Evolutionary conservation across 495 filamentous ascomycete species (phyloP), one percentile per base, ranked within the genome.

Genomic region (Hamigera avellanea): DNA sequence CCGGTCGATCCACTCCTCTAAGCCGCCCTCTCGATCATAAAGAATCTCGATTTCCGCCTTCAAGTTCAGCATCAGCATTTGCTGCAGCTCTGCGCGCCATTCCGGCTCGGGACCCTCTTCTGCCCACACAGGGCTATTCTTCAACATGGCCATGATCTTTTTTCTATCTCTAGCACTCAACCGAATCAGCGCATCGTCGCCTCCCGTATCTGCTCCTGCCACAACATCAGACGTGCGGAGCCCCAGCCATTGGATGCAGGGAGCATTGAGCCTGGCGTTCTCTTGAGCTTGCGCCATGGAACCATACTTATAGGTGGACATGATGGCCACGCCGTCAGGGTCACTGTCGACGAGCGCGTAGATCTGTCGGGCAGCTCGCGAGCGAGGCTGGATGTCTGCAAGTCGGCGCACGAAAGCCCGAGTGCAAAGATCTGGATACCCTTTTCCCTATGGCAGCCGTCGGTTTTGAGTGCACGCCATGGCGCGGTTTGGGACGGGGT

Each of bases 11-110:
- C 85, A 88, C 1, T 49, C 37, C 12, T 73, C 70, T 25, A 91
- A 51, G 10, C 77, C 70, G 6, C 58, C 63, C 0, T 69, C 67
- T 17, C 58, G 53, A 14, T 73, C 64, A 40, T 85, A 84, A 36
- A 95, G 62, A 7, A 82, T 66, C 60, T 98, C 84, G 41, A 91
- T 89, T 59, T 98, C 91, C 2, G 80, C 84, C 53, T 98, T 98
- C 35, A 85, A 41, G 46, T 83, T 82, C 35, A 93, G 50, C 64
- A 93, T 74, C 32, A 96, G 53, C 87, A 96, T 95, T 3, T 70
- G 56, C 59, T 93, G 89, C 44, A 96, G 49, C 48, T 91, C 84
- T 8, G 52, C 48, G 30, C 72, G 66, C 62, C 77, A 78, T 19
- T 72, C 67, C 1, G 36, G 37, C 46, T 78, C 69, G 0, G 59